Percentiles rank a stretch among this genome's conserved stretches.
phyloP scores from a whole-genome alignment of 2,329 filamentous ascomycete genomes.

The Fusarium foetens region DNA sequence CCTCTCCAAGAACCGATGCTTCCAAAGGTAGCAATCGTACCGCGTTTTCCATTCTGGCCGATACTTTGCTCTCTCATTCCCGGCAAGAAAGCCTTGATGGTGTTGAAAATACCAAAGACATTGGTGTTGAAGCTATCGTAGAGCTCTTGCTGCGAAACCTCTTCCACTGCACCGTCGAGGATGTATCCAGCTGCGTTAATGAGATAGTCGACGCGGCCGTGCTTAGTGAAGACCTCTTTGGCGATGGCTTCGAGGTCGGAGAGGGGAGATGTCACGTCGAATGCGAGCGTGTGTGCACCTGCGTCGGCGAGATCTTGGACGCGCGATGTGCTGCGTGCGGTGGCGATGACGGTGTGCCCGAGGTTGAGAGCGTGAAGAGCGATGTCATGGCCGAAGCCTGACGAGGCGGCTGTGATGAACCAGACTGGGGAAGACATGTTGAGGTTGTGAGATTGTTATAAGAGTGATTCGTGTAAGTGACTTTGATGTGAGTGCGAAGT shows the following conservation, averaged over 20 bases:
- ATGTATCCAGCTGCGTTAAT: constrained; percentile 60
- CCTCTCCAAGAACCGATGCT: constrained; percentile 58
- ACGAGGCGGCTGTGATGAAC: constrained; percentile 64
- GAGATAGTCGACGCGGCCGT: constrained; percentile 58
- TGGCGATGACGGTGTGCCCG: constrained; percentile 63
- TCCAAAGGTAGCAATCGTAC: constrained; percentile 56
- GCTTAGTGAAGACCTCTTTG: constrained; percentile 45
- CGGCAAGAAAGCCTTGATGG: constrained; percentile 59
- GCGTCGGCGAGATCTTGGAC: constrained; percentile 54
- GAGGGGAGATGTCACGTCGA: constrained; percentile 59
- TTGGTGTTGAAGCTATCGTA: constrained; percentile 61
- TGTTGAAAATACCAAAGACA: constrained; percentile 62
- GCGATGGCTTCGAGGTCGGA: constrained; percentile 50
- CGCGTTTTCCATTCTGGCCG: constrained; percentile 40
- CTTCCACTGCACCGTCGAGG: constrained; percentile 56
- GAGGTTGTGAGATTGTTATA: neutral
- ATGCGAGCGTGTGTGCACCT: constrained; percentile 55
- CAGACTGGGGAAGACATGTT: constrained; percentile 52
- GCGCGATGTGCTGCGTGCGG: constrained; percentile 54
- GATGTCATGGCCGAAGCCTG: constrained; percentile 61
- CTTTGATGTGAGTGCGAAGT: accelerated
- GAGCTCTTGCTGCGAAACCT: constrained; percentile 51
- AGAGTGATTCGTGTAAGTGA: neutral
- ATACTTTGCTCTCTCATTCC: constrained; percentile 54
- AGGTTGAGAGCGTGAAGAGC: constrained; percentile 55